Evolutionary conservation across 164 flowering plant species (phyloP), one percentile per base, ranked within the genome.

Genomic region (Dillenia turbinata): DNA sequence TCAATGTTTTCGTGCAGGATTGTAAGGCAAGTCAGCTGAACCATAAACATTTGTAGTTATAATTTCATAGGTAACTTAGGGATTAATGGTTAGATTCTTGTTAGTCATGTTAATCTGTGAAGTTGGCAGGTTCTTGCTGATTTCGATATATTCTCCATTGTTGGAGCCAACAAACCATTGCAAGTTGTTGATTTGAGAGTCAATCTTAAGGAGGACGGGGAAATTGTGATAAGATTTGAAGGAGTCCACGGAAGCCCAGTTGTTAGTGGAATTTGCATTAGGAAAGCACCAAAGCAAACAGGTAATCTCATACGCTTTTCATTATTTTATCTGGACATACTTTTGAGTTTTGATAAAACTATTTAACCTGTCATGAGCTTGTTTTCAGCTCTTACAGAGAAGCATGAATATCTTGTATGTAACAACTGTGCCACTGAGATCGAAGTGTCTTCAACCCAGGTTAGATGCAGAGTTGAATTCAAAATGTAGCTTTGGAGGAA

Each of bases 161-260:
- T 86, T 75, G 95, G 97, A 62, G 80, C 88, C 59, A 85, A 90
- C 65, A 90, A 79, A 70, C 87, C 97, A 15, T 59, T 90, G 69
- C 92, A 79, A 72, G 64, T 90, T 44, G 85, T 83, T 53, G 87
- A 78, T 69, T 64, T 69, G 9, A 74, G 81, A 65, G 85, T 74
- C 57, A 60, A 83, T 9, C 76, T 88, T 11, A 72, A 71, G 65
- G 78, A 82, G 60, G 79, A 86, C 69, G 82, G 81, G 50, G 59
- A 45, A 16, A 52, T 88, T 46, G 61, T 68, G 3, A 57, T 90
- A 57, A 83, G 81, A 68, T 88, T 90, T 66, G 81, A 85, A 67
- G 86, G 85, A 60, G 62, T 86, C 52, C 59, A 58, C 67, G 97
- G 97, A 66, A 85, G 81, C 57, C 87, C 97, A 1, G 22, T 84